Conservation (phyloP, 805 yeast species). For the Cephaloascus albidus region DNA sequence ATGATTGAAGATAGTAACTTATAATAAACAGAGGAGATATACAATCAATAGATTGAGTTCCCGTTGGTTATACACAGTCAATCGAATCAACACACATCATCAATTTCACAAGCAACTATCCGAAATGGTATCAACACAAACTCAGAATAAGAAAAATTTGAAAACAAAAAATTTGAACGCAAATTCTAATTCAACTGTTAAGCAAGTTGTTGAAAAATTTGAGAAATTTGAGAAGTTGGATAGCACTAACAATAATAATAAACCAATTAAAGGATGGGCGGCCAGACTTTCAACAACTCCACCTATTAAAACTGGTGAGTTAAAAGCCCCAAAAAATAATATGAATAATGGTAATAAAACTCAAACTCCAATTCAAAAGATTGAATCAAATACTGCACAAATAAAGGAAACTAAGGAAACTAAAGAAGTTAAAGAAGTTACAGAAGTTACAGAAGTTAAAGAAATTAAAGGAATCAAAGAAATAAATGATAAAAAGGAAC, state of each 20-base stretch:
- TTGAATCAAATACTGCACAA: background rate
- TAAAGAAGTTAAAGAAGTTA: background rate
- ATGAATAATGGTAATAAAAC: background rate
- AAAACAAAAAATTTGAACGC: too few relatives aligned
- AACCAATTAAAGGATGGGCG: background rate
- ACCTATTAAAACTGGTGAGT: background rate
- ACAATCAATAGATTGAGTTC: too few relatives aligned
- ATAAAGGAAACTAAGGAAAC: background rate
- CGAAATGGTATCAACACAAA: too few relatives aligned
- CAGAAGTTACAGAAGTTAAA: background rate
- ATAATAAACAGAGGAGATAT: too few relatives aligned
- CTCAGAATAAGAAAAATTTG: too few relatives aligned
- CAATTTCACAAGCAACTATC: too few relatives aligned
- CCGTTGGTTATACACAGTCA: too few relatives aligned
- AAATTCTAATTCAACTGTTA: background rate
- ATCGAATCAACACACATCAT: too few relatives aligned
- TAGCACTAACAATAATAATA: background rate
- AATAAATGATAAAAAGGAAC: background rate
- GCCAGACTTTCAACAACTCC: background rate
- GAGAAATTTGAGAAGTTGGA: background rate
- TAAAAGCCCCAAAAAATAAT: background rate
- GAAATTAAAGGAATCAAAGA: background rate
- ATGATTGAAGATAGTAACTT: too few relatives aligned
- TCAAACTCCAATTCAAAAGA: background rate
- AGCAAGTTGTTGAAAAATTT: background rate